Evolutionary conservation across 352 stramenopile genomes (phyloP), one percentile per base, ranked within the genome.

Genomic region (Halophytophthora polymorphica): DNA sequence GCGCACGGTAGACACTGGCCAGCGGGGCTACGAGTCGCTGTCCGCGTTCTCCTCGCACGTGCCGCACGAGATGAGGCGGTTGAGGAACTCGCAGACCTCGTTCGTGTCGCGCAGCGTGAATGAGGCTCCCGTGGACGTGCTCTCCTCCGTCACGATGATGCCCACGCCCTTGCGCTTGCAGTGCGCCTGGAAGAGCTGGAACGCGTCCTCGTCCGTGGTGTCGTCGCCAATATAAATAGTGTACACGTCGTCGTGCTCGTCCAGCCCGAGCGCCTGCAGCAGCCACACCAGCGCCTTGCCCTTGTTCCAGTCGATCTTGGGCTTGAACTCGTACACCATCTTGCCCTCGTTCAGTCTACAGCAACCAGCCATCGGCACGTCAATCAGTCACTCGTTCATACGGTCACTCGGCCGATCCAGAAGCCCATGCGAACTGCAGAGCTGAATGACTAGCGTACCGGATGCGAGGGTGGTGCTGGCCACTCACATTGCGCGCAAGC

Each of bases 191-290:
- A 93, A 88, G 19, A 91, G 77, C 41, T 74, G 67, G 31, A 92
- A 92, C 28, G 83, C 83, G 50, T 94, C 83, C 65, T 96, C 88
- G 36, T 96, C 88, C 17, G 88, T 96, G 23, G 83, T 95, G 43
- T 96, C 88, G 56, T 96, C 88, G 18, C 88, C 88, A 41, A 96
- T 96, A 75, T 96, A 96, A 68, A 96, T 96, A 54, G 86, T 94
- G 57, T 88, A 96, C 12, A 95, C 77, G 11, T 91, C 69, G 25
- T 91, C 76, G 28, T 71, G 56, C 45, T 86, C 57, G 51, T 91
- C 82, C 21, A 93, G 57, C 1, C 71, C 77, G 10, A 95, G 69
- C 28, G 76, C 69, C 42, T 93, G 58, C 50, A 96, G 61, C 36
- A 96, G 65, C 88, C 86, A 96, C 25, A 93, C 49, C 28, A 96